Conservation (phyloP, 1,139 yeast genomes). For the Kodamaea sp. region DNA sequence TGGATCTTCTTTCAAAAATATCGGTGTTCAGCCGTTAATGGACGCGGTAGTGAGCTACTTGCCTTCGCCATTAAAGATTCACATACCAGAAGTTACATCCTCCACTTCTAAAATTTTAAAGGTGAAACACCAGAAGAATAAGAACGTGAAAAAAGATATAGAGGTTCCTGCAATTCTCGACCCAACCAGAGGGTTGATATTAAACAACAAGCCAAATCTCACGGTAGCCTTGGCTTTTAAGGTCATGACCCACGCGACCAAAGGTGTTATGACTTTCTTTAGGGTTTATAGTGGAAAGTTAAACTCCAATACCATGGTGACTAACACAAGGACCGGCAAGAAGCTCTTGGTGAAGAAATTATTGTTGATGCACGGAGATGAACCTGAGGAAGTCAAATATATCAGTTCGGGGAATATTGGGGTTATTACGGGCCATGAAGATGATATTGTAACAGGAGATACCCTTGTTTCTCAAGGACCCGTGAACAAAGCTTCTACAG, state of each 20-base stretch:
- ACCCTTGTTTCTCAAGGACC: slow-evolving; percentile 65
- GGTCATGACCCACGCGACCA: slow-evolving; percentile 79
- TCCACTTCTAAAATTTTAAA: slow-evolving; percentile 16
- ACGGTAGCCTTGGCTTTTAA: slow-evolving; percentile 89
- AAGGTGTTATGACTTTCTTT: slow-evolving; percentile 84
- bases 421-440: slow-evolving; percentile 73
- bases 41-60: slow-evolving; percentile 78
- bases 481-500: slow-evolving; percentile 49
- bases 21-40: slow-evolving; percentile 92
- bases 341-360: slow-evolving; percentile 67
- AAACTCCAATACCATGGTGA: slow-evolving; percentile 58
- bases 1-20: slow-evolving; percentile 89
- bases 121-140: slow-evolving; percentile 16
- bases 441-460: slow-evolving; percentile 85
- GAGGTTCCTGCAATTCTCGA: slow-evolving; percentile 40
- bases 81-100: slow-evolving; percentile 54
- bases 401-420: slow-evolving; percentile 85
- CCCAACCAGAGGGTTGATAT: slow-evolving; percentile 46
- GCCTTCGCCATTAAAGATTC: slow-evolving; percentile 77
- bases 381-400: slow-evolving; percentile 66
- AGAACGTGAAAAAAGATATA: slow-evolving; percentile 14
- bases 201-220: slow-evolving; percentile 56
- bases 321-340: slow-evolving; percentile 71
- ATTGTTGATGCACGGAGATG: slow-evolving; percentile 85
- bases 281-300: slow-evolving; percentile 85